A percentile compares a stretch with the other conserved stretches of the same genome.
Conservation (phyloP, 1,284 basidiomycete species). For the Pyrrhoderma noxium region DNA sequence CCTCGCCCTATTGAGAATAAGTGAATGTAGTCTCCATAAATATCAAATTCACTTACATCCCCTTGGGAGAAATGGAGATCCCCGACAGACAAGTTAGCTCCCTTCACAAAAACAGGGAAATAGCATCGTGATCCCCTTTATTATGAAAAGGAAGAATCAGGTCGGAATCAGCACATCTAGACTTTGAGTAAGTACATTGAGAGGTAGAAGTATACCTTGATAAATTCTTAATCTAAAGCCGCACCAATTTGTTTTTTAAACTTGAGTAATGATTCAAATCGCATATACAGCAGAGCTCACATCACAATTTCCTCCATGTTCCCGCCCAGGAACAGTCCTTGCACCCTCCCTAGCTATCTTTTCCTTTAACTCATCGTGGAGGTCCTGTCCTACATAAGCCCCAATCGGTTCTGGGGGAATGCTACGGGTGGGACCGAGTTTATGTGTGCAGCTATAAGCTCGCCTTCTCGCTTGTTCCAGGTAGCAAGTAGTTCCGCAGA, state of each 20-base stretch:
- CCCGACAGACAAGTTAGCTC: conserved; percentile 72
- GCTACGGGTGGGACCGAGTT: conserved; percentile 59
- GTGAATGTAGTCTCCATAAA: neutral
- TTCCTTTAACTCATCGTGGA: conserved; percentile 39
- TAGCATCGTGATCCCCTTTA: conserved; percentile 59
- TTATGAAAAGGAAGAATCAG: neutral
- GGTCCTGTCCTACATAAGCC: conserved; percentile 64
- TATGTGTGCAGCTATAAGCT: conserved; percentile 51
- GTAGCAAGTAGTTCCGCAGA: conserved; percentile 62
- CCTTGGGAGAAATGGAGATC: conserved; percentile 80
- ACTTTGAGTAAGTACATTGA: no score
- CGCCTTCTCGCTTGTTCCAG: conserved; percentile 70
- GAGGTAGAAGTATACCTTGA: conserved; percentile 36
- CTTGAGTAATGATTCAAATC: neutral
- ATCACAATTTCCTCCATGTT: conserved; percentile 81
- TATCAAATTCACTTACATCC: conserved; percentile 41
- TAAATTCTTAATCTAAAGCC: conserved; percentile 63
- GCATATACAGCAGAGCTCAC: conserved; percentile 31
- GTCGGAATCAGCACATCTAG: no score
- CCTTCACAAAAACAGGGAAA: conserved; percentile 72
- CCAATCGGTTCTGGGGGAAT: conserved; percentile 55
- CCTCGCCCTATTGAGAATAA: neutral
- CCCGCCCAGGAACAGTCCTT: conserved; percentile 68
- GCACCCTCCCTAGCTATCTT: conserved; percentile 66
- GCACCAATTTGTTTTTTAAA: neutral